Conservation (phyloP, 2,329 filamentous ascomycete species). For the Monosporascus sp. region DNA sequence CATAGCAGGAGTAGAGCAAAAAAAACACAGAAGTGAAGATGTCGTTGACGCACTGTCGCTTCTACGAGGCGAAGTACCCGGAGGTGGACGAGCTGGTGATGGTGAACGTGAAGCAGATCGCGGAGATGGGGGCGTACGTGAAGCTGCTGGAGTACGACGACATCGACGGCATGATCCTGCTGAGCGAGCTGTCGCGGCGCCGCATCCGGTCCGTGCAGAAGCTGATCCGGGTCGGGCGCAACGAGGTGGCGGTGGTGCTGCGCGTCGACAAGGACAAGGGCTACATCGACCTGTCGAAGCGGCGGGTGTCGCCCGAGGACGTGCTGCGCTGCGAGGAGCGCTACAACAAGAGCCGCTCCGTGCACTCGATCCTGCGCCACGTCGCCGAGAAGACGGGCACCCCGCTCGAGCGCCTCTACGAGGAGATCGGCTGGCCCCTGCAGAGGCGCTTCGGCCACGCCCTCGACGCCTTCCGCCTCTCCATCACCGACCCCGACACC, state of each 20-base stretch:
- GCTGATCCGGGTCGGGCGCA: constrained; percentile 94
- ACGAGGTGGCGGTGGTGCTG: constrained; percentile 97
- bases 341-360: constrained; percentile 99
- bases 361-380: constrained; percentile 97
- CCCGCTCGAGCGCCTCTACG: constrained; percentile 92
- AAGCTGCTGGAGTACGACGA: constrained; percentile 99
- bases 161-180: constrained; percentile 99
- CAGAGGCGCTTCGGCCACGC: constrained; percentile 97
- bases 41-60: constrained; percentile 94
- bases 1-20: not conserved
- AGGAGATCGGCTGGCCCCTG: constrained; percentile 92
- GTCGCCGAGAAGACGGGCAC: constrained; percentile 94
- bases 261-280: constrained; percentile 99
- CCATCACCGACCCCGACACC: constrained; percentile 88
- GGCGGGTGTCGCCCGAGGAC: constrained; percentile 94
- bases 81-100: constrained; percentile 99
- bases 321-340: constrained; percentile 98
- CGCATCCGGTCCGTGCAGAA: constrained; percentile 99
- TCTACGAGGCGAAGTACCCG: constrained; percentile 95
- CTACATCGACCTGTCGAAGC: constrained; percentile 98
- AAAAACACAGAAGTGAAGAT: constrained; percentile 60
- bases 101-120: constrained; percentile 99
- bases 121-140: constrained; percentile 99
- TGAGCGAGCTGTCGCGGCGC: constrained; percentile 93
- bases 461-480: constrained; percentile 97